These are phyloP conservation scores for Vaucheria bursata DNA, from an alignment of 352 stramenopile genomes.

Conservation along the genomic window DNA sequence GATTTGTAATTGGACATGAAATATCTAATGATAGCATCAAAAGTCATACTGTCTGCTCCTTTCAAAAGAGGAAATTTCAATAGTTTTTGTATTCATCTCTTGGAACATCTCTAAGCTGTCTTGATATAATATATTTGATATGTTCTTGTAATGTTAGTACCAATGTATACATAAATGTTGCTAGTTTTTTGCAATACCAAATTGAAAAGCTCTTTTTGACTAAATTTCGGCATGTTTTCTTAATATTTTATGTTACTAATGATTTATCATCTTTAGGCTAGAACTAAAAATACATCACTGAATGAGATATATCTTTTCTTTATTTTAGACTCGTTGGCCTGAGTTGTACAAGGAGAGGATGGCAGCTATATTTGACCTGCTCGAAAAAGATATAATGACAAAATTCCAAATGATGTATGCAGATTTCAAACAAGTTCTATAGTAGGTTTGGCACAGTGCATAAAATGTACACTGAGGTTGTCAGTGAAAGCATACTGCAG, in stretches of 20 bases:
- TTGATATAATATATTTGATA: too few species aligned
- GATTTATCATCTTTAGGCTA: not conserved
- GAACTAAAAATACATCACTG: not conserved
- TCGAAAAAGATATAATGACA: not conserved
- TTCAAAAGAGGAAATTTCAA: not conserved
- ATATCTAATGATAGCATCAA: not conserved
- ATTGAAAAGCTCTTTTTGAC: not conserved
- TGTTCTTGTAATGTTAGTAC: too few species aligned
- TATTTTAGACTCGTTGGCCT: not conserved
- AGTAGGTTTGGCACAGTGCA: too few species aligned
- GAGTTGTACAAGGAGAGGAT: not conserved
- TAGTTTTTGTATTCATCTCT: too few species aligned
- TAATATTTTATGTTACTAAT: not conserved
- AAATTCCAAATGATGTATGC: slow-evolving; percentile 1
- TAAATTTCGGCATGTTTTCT: not conserved
- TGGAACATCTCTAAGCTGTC: too few species aligned
- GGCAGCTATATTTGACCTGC: not conserved
- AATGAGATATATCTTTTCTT: not conserved
- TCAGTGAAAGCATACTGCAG: too few species aligned
- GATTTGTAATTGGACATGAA: not conserved
- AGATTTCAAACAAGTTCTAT: not conserved
- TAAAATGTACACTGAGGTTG: too few species aligned
- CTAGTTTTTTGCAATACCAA: too few species aligned
- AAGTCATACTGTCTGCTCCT: not conserved
- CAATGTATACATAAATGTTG: too few species aligned